These are phyloP conservation scores for Carex kokanica DNA, from an alignment of 176 grass and related monocot genomes.

Conservation along the genomic window DNA sequence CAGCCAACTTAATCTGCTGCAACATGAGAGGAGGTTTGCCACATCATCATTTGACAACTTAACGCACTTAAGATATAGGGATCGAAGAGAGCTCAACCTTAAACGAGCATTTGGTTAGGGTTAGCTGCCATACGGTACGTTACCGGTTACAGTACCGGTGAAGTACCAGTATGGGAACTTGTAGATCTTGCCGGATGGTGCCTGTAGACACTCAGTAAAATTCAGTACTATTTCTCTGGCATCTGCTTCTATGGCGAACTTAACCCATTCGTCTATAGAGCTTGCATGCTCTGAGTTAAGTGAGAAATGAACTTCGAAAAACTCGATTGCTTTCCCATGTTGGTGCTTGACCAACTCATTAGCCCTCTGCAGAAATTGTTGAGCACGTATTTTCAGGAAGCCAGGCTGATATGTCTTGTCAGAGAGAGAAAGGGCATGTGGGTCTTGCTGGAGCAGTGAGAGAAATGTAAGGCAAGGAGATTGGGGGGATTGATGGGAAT, in stretches of 20 bases:
- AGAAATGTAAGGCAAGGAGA: background rate
- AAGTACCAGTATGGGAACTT: conserved; percentile 11
- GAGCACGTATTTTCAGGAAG: background rate
- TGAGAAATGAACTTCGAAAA: conserved; percentile 3
- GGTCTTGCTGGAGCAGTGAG: background rate
- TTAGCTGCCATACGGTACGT: background rate
- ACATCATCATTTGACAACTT: background rate
- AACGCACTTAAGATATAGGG: background rate
- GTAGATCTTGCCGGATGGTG: background rate
- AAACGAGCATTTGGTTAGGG: background rate
- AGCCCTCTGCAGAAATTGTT: background rate
- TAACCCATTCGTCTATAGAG: conserved; percentile 6
- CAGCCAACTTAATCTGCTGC: background rate
- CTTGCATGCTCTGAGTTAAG: background rate
- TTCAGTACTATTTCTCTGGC: background rate
- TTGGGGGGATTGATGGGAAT: no score
- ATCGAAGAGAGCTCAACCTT: background rate
- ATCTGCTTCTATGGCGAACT: background rate
- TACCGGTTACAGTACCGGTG: background rate
- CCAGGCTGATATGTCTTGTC: background rate
- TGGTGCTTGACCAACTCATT: background rate
- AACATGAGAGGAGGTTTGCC: background rate
- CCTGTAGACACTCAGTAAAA: background rate
- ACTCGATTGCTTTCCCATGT: background rate
- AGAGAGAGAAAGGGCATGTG: background rate